Conservation (phyloP, 176 grass and related monocot species). For the Oryza nivara region DNA sequence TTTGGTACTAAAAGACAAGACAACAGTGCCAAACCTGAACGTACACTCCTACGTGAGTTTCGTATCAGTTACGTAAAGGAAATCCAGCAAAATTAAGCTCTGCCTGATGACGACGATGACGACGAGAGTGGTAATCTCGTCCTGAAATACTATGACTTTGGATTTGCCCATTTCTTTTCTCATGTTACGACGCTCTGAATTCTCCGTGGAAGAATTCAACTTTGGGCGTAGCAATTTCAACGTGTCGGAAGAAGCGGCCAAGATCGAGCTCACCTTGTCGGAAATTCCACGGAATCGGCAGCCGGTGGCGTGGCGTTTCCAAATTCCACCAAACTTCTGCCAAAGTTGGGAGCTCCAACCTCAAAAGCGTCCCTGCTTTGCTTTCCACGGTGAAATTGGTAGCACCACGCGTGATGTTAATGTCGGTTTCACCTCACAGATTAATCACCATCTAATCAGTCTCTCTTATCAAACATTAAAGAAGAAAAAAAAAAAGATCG, state of each 20-base stretch:
- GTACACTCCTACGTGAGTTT: neutral
- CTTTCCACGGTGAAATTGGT: neutral
- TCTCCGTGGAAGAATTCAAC: neutral
- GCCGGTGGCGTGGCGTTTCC: neutral
- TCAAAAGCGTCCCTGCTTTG: neutral
- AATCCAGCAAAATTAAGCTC: neutral
- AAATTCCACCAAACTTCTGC: neutral
- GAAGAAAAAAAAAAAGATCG: no score
- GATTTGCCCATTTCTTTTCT: neutral
- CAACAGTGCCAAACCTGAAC: neutral
- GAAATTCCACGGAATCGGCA: conserved; percentile 39
- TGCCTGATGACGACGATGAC: neutral
- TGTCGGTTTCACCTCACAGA: neutral
- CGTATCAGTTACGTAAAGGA: conserved; percentile 6
- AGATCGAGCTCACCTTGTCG: conserved; percentile 23
- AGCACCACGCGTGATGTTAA: neutral
- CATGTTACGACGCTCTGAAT: conserved; percentile 21
- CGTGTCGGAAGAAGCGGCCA: conserved; percentile 28
- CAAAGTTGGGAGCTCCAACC: neutral
- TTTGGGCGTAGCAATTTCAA: conserved; percentile 17
- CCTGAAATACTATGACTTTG: neutral
- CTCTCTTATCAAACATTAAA: neutral
- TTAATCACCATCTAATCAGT: neutral
- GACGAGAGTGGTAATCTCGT: neutral
- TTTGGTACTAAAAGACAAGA: neutral